These are phyloP conservation scores for Erucastrum elatum DNA, from an alignment of 345 rosid species.

Conservation along the genomic window DNA sequence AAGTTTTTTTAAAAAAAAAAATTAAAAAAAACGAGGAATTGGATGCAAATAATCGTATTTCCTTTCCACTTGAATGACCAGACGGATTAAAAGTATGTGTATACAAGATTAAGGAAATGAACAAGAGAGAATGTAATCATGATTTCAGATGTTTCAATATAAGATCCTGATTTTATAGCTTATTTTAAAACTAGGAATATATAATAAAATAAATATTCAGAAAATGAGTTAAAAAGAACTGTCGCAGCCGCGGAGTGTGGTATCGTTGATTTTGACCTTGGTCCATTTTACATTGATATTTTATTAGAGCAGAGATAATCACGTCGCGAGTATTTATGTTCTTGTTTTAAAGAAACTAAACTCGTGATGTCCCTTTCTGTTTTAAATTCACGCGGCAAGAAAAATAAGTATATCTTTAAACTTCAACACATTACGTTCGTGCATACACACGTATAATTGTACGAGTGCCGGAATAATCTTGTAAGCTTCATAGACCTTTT, in stretches of 20 bases:
- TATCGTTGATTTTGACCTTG: neutral
- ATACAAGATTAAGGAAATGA: neutral
- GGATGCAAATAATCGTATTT: neutral
- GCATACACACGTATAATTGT: neutral
- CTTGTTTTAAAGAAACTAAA: neutral
- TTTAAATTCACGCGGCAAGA: neutral
- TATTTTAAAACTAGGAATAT: neutral
- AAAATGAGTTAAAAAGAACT: neutral
- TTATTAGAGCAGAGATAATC: too few relatives aligned
- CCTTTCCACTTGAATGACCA: neutral
- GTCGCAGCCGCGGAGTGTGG: neutral
- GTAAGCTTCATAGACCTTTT: neutral
- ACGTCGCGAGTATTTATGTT: neutral
- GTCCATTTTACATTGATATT: neutral
- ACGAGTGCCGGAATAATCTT: neutral
- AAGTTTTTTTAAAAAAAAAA: too few relatives aligned
- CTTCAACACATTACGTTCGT: neutral
- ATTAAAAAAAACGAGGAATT: neutral
- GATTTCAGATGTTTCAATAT: neutral
- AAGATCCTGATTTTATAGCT: neutral
- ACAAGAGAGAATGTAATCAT: neutral
- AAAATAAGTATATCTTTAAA: neutral
- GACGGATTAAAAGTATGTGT: neutral
- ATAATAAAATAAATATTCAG: neutral
- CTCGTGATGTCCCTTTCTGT: neutral